phyloP scores from a whole-genome alignment of 2,329 filamentous ascomycete species.

The Neofusicoccum cordaticola region DNA sequence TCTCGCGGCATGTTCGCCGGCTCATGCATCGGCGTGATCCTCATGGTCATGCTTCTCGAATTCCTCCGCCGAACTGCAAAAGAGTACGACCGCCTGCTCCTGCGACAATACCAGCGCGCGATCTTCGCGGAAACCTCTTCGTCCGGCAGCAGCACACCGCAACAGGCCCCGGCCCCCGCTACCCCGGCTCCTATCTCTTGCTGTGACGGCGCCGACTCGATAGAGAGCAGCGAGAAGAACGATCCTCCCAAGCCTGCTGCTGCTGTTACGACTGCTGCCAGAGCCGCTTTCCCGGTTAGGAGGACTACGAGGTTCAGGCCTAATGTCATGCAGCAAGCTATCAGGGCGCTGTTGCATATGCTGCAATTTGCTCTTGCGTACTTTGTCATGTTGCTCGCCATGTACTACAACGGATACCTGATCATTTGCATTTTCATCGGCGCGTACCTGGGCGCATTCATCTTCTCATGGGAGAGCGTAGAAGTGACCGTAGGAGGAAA shows the following conservation, averaged over 20 bases:
- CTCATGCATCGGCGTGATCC: slow-evolving; percentile 72
- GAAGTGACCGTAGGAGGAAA: not conserved
- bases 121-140: slow-evolving; percentile 14
- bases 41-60: slow-evolving; percentile 72
- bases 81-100: slow-evolving; percentile 68
- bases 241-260: not conserved
- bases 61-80: slow-evolving; percentile 66
- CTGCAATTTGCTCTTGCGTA: slow-evolving; percentile 73
- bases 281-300: not conserved
- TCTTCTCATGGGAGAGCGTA: slow-evolving; percentile 67
- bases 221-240: not conserved
- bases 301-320: slow-evolving; percentile 44
- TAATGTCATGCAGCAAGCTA: slow-evolving; percentile 61
- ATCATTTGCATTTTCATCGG: slow-evolving; percentile 81
- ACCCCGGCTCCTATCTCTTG: not conserved
- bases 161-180: not conserved
- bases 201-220: not conserved
- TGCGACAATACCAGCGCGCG: slow-evolving; percentile 49
- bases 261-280: not conserved
- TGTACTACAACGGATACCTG: slow-evolving; percentile 69
- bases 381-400: slow-evolving; percentile 70
- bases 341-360: slow-evolving; percentile 67
- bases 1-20: slow-evolving; percentile 72
- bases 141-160: not conserved
- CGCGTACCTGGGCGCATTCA: slow-evolving; percentile 67